Conservation (phyloP, 2,329 filamentous ascomycete genomes). For the Amauroascus niger region DNA sequence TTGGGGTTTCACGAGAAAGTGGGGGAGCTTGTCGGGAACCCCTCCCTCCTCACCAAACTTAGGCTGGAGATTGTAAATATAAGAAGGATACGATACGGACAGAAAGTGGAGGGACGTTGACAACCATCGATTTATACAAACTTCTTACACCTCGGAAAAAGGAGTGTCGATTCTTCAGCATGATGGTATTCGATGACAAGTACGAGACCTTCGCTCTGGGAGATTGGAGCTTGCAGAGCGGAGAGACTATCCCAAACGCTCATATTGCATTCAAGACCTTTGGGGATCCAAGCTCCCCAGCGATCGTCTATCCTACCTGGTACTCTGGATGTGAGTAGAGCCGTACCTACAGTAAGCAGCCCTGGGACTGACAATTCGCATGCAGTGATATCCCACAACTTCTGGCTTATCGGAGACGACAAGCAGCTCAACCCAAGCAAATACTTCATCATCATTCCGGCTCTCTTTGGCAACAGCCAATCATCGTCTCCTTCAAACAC, state of each 20-base stretch:
- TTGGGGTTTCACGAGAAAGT: too few relatives aligned
- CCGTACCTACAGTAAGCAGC: background rate
- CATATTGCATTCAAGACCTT: conserved; percentile 69
- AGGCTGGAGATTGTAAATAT: too few relatives aligned
- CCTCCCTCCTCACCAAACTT: background rate
- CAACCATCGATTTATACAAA: too few relatives aligned
- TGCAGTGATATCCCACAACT: conserved; percentile 55
- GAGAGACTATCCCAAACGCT: conserved; percentile 52
- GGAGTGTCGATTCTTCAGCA: background rate
- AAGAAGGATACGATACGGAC: too few relatives aligned
- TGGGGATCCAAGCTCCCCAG: conserved; percentile 52
- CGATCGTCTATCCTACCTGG: conserved; percentile 69
- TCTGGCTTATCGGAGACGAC: conserved; percentile 61
- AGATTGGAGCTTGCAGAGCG: conserved; percentile 57
- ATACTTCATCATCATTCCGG: conserved; percentile 60
- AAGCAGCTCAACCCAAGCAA: conserved; percentile 55
- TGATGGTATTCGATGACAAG: conserved; percentile 22
- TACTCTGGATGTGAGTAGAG: conserved; percentile 51
- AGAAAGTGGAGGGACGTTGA: too few relatives aligned
- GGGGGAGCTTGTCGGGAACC: background rate
- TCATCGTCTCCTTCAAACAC: conserved; percentile 59
- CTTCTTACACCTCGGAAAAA: background rate
- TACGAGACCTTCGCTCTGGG: conserved; percentile 51
- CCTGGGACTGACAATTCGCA: conserved; percentile 10
- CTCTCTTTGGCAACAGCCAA: conserved; percentile 60